A percentile compares a stretch with the other conserved stretches of the same genome.
Evolutionary conservation across 176 grass and related monocot species (phyloP).

Genomic region (barley (Hordeum vulgare)): DNA sequence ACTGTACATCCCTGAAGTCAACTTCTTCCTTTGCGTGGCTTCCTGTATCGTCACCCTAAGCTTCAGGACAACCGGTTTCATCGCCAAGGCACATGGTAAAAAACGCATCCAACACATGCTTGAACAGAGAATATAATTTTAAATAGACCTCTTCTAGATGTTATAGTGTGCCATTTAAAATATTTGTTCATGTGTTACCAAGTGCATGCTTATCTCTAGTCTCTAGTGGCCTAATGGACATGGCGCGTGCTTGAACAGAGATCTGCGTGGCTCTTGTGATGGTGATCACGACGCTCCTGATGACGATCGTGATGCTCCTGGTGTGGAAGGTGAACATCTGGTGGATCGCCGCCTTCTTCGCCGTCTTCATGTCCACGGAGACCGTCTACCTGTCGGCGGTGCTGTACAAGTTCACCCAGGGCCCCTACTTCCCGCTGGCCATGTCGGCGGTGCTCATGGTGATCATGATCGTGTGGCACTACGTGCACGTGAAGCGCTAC

Average conservation of each 20-base stretch:
- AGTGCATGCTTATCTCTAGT: too few species aligned
- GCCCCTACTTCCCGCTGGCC: constrained; percentile 47
- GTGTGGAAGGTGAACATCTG: constrained; percentile 52
- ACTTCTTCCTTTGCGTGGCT: constrained; percentile 38
- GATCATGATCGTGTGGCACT: constrained; percentile 72
- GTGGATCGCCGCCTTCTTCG: constrained; percentile 48
- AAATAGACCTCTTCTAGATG: too few species aligned
- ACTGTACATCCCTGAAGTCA: constrained; percentile 64
- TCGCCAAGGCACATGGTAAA: constrained; percentile 68
- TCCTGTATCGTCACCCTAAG: constrained; percentile 34
- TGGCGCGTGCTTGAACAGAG: constrained; percentile 17
- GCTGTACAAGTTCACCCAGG: constrained; percentile 50
- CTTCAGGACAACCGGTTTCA: constrained; percentile 49
- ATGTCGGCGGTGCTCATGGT: constrained; percentile 44
- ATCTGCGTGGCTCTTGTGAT: constrained; percentile 65
- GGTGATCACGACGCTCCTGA: constrained; percentile 44
- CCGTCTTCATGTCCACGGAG: constrained; percentile 51
- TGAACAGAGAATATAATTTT: constrained; percentile 24
- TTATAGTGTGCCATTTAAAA: too few species aligned
- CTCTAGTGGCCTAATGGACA: background rate
- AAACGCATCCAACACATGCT: background rate
- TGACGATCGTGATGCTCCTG: constrained; percentile 60
- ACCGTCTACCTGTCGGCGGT: constrained; percentile 53
- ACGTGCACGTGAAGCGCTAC: constrained; percentile 62
- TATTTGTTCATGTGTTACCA: too few species aligned